phyloP scores from a whole-genome alignment of 1,284 basidiomycete genomes.

The Naganishia sp. region DNA sequence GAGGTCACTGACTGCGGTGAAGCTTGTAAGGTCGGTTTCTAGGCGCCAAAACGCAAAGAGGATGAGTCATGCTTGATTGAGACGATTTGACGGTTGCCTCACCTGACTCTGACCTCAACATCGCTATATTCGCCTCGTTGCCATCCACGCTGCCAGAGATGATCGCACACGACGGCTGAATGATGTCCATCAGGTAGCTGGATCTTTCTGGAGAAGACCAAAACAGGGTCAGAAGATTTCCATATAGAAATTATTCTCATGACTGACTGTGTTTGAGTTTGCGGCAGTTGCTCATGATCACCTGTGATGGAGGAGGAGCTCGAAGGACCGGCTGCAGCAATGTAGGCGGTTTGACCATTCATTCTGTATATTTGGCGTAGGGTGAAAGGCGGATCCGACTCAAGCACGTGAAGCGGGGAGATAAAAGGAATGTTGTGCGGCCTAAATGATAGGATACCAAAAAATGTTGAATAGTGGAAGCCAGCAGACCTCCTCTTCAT shows the following conservation, averaged over 20 bases:
- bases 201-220: background rate
- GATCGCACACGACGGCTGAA: conserved; percentile 21
- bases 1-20: conserved; percentile 46
- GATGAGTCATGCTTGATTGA: background rate
- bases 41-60: background rate
- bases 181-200: conserved; percentile 36
- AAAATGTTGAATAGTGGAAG: background rate
- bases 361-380: background rate
- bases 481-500: no score
- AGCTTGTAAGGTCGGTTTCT: conserved; percentile 39
- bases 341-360: conserved; percentile 20
- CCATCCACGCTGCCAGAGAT: conserved; percentile 31
- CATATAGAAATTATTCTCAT: background rate
- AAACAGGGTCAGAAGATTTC: background rate
- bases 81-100: background rate
- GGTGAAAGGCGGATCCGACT: no score
- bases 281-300: background rate
- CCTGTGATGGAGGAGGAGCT: conserved; percentile 1
- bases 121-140: conserved; percentile 31
- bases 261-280: conserved; percentile 14
- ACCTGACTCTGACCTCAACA: conserved; percentile 28
- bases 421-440: no score
- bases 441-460: background rate
- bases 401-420: no score
- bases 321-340: conserved; percentile 15